A percentile compares a stretch with the other conserved stretches of the same genome.
phyloP scores from a whole-genome alignment of 2,329 filamentous ascomycete genomes.

The Nannizziopsis arthrosporioides region DNA sequence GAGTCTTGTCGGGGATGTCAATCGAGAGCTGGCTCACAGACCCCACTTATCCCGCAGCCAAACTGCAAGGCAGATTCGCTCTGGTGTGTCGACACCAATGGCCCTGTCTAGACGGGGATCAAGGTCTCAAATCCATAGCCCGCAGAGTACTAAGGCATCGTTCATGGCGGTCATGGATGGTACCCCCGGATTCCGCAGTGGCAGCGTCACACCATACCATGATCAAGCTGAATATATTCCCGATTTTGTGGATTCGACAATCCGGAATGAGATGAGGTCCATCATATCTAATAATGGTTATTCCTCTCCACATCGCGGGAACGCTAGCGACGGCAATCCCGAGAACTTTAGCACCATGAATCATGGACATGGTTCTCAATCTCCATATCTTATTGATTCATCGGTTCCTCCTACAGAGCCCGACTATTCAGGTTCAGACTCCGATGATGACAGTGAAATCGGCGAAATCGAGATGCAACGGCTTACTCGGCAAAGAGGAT shows the following conservation, averaged over 20 bases:
- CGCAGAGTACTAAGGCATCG: slow-evolving; percentile 26
- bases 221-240: slow-evolving; percentile 25
- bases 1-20: slow-evolving; percentile 36
- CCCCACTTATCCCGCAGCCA: slow-evolving; percentile 7
- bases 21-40: slow-evolving; percentile 23
- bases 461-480: slow-evolving; percentile 45
- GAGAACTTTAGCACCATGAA: slow-evolving; percentile 13
- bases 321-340: background rate
- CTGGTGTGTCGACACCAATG: slow-evolving; percentile 28
- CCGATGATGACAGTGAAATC: slow-evolving; percentile 27
- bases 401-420: slow-evolving; percentile 18
- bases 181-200: background rate
- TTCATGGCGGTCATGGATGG: slow-evolving; percentile 20
- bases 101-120: slow-evolving; percentile 25
- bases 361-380: slow-evolving; percentile 17
- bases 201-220: slow-evolving; percentile 18
- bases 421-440: slow-evolving; percentile 13
- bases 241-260: slow-evolving; percentile 40
- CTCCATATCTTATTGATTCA: slow-evolving; percentile 11
- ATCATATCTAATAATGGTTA: slow-evolving; percentile 13
- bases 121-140: slow-evolving; percentile 24
- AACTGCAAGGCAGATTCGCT: slow-evolving; percentile 23
- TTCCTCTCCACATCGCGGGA: background rate
- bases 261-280: slow-evolving; percentile 30
- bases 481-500: slow-evolving; percentile 41